Evolutionary conservation across 164 flowering plant species (phyloP), one percentile per base, ranked within the genome.

Genomic region (Vitis rupestris): DNA sequence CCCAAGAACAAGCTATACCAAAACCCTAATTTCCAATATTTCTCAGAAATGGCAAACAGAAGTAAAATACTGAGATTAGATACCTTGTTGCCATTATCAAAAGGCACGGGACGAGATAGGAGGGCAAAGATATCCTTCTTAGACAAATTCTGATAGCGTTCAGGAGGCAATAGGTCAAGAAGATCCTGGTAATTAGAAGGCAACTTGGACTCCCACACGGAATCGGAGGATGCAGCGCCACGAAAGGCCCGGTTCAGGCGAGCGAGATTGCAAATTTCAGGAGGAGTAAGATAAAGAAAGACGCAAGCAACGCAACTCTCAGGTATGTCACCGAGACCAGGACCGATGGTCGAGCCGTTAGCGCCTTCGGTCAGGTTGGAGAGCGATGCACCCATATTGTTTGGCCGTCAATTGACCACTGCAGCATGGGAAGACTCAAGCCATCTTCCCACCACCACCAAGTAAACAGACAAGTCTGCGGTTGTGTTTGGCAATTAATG

Each of bases 191-290:
- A 93, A 69, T 90, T 96, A 0, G 80, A 11, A 0, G 98, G 99
- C 59, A 96, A 70, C 81, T 96, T 96, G 0, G 91, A 60, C 53
- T 90, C 95, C 99, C 99, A 96, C 17, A 96, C 97, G 63, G 88
- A 74, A 72, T 96, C 98, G 23, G 99, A 90, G 1, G 97, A 89
- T 2, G 99, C 97, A 14, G 99, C 99, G 29, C 98, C 94, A 7
- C 99, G 93, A 66, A 96, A 96, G 3, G 99, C 93, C 9, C 97
- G 82, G 70, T 96, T 96, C 48, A 96, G 86, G 59, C 97, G 82
- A 3, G 99, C 99, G 5, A 96, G 79, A 69, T 92, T 93, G 80
- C 99, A 96, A 57, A 96, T 96, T 88, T 96, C 99, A n/a, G 99
- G 98, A 54, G 99, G 98, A 3, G 95, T 89, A 49, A 96, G 79